A percentile compares a stretch with the other conserved stretches of the same genome.
Conservation (phyloP, 768 basidiomycete genomes). For the Tylopilus felleus region DNA sequence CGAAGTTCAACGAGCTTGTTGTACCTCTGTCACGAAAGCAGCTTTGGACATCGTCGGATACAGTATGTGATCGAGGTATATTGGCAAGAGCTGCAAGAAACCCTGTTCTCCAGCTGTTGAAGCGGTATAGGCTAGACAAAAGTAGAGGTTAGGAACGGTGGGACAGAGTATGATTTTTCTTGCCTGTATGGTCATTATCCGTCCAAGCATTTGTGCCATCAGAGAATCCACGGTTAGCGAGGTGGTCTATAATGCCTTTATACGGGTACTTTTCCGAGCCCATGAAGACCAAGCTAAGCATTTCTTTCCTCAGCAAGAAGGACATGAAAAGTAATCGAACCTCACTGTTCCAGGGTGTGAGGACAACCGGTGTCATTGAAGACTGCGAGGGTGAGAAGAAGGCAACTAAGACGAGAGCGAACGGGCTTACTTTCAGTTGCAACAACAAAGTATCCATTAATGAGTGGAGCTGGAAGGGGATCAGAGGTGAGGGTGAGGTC, state of each 20-base stretch:
- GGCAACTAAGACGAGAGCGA: neutral
- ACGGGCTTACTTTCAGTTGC: slow-evolving; percentile 75
- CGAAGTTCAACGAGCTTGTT: neutral
- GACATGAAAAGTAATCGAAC: neutral
- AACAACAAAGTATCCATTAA: slow-evolving; percentile 89
- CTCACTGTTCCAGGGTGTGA: slow-evolving; percentile 93
- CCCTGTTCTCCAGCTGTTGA: slow-evolving; percentile 95
- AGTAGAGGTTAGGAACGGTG: neutral
- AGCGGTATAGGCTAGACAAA: slow-evolving; percentile 73
- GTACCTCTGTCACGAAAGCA: slow-evolving; percentile 68
- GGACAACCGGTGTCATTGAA: slow-evolving; percentile 95
- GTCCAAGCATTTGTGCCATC: slow-evolving; percentile 98
- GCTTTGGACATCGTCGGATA: slow-evolving; percentile 92
- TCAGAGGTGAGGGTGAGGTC: slow-evolving; percentile 14
- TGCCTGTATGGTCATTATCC: slow-evolving; percentile 79
- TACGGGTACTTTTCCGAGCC: slow-evolving; percentile 94
- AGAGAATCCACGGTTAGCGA: slow-evolving; percentile 92
- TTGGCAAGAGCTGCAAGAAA: slow-evolving; percentile 77
- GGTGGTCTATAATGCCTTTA: slow-evolving; percentile 92
- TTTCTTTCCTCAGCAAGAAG: slow-evolving; percentile 1
- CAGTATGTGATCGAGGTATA: slow-evolving; percentile 94
- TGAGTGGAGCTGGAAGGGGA: slow-evolving; percentile 62
- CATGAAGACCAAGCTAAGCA: slow-evolving; percentile 81
- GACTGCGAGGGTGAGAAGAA: slow-evolving; percentile 44
- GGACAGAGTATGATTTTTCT: neutral